phyloP scores from a whole-genome alignment of 2,329 filamentous ascomycete genomes.

The Fusarium sp. region DNA sequence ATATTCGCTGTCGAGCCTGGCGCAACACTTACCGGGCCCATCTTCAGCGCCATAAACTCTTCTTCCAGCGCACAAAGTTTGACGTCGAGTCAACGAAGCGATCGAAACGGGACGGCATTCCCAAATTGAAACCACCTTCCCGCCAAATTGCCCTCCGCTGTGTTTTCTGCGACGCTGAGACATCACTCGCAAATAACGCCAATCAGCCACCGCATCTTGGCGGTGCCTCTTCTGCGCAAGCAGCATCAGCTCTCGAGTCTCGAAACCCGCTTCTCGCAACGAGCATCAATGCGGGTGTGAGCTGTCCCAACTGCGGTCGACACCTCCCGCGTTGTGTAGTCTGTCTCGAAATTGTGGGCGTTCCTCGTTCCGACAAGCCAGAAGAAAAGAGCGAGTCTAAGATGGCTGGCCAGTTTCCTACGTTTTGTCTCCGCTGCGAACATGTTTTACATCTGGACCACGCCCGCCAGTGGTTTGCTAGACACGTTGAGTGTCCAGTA shows the following conservation, averaged over 20 bases:
- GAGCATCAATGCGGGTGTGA: constrained; percentile 69
- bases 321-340: constrained; percentile 76
- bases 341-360: constrained; percentile 74
- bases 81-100: constrained; percentile 80
- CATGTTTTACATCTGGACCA: constrained; percentile 77
- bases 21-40: constrained; percentile 77
- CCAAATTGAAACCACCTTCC: constrained; percentile 61
- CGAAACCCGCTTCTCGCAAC: constrained; percentile 69
- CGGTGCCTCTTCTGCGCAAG: constrained; percentile 20
- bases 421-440: constrained; percentile 75
- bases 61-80: constrained; percentile 81
- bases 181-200: constrained; percentile 58
- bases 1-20: constrained; percentile 80
- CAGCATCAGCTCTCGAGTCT: constrained; percentile 49
- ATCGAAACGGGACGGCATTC: constrained; percentile 70
- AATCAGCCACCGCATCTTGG: constrained; percentile 26
- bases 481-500: constrained; percentile 74
- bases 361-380: constrained; percentile 69
- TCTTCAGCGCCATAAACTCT: constrained; percentile 77
- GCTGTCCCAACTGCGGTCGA: constrained; percentile 74
- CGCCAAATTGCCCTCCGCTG: constrained; percentile 81
- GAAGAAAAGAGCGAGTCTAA: constrained; percentile 63
- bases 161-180: constrained; percentile 77
- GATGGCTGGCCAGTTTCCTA: constrained; percentile 71
- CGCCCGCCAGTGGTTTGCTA: constrained; percentile 73